Conservation (phyloP, 2,329 filamentous ascomycete species). For the Claviceps sp. region DNA sequence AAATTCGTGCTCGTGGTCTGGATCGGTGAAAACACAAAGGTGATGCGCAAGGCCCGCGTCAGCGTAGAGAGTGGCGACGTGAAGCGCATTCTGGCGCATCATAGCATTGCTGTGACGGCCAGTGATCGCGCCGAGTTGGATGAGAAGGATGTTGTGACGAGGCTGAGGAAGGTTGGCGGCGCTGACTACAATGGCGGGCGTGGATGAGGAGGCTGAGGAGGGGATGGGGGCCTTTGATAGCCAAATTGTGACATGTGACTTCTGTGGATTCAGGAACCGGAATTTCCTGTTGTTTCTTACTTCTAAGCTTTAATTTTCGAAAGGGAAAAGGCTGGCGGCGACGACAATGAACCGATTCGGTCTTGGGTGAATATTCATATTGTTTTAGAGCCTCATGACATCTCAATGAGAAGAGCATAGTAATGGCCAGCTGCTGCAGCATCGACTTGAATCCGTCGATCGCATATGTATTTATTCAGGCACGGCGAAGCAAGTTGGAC, state of each 20-base stretch:
- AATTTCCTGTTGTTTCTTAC: neutral
- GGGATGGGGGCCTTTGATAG: neutral
- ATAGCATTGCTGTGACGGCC: slow-evolving; percentile 52
- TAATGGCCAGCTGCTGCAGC: too few relatives aligned
- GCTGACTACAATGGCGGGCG: slow-evolving; percentile 58
- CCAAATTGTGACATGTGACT: neutral
- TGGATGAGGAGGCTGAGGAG: slow-evolving; percentile 22
- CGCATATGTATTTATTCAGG: too few relatives aligned
- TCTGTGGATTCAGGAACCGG: neutral
- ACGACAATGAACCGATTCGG: too few relatives aligned
- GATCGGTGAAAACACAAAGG: slow-evolving; percentile 51
- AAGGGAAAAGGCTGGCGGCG: too few relatives aligned
- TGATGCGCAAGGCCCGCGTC: slow-evolving; percentile 58
- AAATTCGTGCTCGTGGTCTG: slow-evolving; percentile 57
- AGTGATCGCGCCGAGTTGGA: slow-evolving; percentile 46
- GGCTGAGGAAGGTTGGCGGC: slow-evolving; percentile 52
- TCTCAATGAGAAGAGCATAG: too few relatives aligned
- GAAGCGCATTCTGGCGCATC: slow-evolving; percentile 49
- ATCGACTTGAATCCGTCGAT: too few relatives aligned
- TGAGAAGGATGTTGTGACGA: slow-evolving; percentile 45
- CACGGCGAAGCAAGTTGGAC: too few relatives aligned
- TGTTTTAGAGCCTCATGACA: too few relatives aligned
- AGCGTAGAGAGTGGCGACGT: slow-evolving; percentile 54
- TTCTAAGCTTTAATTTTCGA: too few relatives aligned
- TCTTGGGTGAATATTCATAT: too few relatives aligned